Evolutionary conservation across 345 rosid genomes (phyloP), one percentile per base, ranked within the genome.

Genomic region (Stellera chamaejasme): DNA sequence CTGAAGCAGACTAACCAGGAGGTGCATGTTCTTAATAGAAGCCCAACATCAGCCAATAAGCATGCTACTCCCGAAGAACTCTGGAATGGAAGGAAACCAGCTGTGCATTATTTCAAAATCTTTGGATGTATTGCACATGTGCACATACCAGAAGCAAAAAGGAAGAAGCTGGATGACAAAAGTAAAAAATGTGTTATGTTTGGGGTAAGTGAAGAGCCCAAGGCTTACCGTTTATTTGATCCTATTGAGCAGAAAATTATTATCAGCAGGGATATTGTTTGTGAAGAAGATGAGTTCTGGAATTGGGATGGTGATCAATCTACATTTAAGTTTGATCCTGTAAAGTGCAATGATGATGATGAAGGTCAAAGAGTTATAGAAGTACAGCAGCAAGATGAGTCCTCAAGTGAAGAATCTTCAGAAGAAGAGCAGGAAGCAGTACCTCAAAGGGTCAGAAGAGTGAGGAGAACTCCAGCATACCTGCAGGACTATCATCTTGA

Each of bases 81-180:
- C 9, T 54, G 67, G 67, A 45, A 26, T 12, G 52, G 44, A 16
- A 25, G 7, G 43, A 54, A 54, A 54, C 60, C 60, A 11, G 13
- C 43, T 1, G 47, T 63, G 19, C 6, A 44, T 6, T 23, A 55
- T 15, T 63, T 63, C 45, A 14, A 3, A 4, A 27, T 54, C 0
- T 63, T 50, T 16, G 60, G 60, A 3, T 63, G 60, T 43, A 12
- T 55, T 1, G 67, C 6, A 26, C 46, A 63, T 46, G 54, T 49
- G 3, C 56, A 61, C n/a, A 11, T 61, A 50, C 56, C 49, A 11
- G 27, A 49, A 0, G 4, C 8, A 27, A 61, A 6, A 13, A 36
- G 56, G 19, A n/a, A 27, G 2, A 61, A 61, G 16, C 23, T 51
- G 11, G 67, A 63, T 27, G 44, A 52, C 12, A 53, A 28, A 12